These are phyloP conservation scores for Oehlia diaphana DNA, from an alignment of 192 early-diverging fungal species.

Conservation along the genomic window DNA sequence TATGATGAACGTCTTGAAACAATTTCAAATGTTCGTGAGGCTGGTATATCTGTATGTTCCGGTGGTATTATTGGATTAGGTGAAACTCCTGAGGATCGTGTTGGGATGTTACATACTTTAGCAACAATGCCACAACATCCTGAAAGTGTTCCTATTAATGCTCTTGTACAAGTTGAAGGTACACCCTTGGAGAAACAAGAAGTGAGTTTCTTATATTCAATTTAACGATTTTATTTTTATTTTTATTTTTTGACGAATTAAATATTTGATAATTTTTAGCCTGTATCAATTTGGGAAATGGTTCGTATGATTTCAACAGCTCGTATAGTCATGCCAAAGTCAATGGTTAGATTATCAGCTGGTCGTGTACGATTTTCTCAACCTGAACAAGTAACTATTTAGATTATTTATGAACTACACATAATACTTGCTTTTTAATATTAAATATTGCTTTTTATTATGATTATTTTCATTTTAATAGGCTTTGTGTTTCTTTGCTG, in stretches of 20 bases:
- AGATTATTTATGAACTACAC: neutral
- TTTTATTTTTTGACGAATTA: neutral
- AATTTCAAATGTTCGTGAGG: slow-evolving; percentile 67
- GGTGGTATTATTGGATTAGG: slow-evolving; percentile 87
- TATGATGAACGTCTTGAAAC: slow-evolving; percentile 80
- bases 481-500: slow-evolving; percentile 78
- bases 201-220: slow-evolving; percentile 28
- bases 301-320: slow-evolving; percentile 83
- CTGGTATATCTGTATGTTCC: slow-evolving; percentile 80
- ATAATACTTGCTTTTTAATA: neutral
- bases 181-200: slow-evolving; percentile 75
- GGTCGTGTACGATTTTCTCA: slow-evolving; percentile 71
- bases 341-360: slow-evolving; percentile 77
- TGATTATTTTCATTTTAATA: neutral
- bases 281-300: slow-evolving; percentile 83
- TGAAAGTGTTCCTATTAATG: slow-evolving; percentile 80
- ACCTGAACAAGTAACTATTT: slow-evolving; percentile 52
- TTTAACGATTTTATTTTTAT: neutral
- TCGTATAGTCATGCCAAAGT: slow-evolving; percentile 76
- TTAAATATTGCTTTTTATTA: neutral
- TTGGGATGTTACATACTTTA: slow-evolving; percentile 74
- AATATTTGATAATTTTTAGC: slow-evolving; percentile 34
- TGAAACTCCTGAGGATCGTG: slow-evolving; percentile 67
- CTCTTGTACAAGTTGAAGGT: slow-evolving; percentile 77
- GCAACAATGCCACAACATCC: slow-evolving; percentile 71